Evolutionary conservation across 2,329 filamentous ascomycete genomes (phyloP).

Genomic region (Trichophyton equinum): DNA sequence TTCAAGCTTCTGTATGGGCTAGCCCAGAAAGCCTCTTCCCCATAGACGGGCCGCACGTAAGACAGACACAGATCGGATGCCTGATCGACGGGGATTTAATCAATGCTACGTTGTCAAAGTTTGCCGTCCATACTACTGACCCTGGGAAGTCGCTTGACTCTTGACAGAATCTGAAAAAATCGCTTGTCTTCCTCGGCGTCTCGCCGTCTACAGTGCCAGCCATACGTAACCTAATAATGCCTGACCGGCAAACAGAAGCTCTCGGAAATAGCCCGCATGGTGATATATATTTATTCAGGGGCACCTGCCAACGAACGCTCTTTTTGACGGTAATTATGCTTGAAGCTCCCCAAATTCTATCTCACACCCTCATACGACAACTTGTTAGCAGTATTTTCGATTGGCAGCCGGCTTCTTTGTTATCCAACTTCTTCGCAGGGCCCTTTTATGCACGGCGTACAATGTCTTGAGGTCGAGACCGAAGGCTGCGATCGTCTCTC

Average conservation of each 20-base stretch:
- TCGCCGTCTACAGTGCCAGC: background rate
- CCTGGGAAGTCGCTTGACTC: background rate
- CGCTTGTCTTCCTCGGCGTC: background rate
- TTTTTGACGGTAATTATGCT: background rate
- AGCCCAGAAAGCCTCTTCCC: background rate
- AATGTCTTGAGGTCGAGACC: background rate
- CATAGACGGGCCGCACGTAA: slow-evolving; percentile 5
- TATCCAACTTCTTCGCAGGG: background rate
- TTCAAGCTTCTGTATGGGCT: slow-evolving; percentile 1
- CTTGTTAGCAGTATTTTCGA: background rate
- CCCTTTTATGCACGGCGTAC: background rate
- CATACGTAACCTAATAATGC: background rate
- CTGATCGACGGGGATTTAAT: background rate
- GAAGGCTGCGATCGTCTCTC: background rate
- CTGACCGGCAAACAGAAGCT: background rate
- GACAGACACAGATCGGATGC: slow-evolving; percentile 5
- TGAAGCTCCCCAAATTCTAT: background rate
- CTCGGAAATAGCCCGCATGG: background rate
- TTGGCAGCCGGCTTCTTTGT: background rate
- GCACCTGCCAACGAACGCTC: background rate
- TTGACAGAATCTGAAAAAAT: background rate
- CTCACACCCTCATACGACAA: no score
- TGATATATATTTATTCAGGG: background rate
- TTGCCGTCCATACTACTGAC: background rate
- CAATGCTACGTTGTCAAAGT: slow-evolving; percentile 2